phyloP scores from a whole-genome alignment of 2,329 filamentous ascomycete species.

The Scedosporium dehoogii region DNA sequence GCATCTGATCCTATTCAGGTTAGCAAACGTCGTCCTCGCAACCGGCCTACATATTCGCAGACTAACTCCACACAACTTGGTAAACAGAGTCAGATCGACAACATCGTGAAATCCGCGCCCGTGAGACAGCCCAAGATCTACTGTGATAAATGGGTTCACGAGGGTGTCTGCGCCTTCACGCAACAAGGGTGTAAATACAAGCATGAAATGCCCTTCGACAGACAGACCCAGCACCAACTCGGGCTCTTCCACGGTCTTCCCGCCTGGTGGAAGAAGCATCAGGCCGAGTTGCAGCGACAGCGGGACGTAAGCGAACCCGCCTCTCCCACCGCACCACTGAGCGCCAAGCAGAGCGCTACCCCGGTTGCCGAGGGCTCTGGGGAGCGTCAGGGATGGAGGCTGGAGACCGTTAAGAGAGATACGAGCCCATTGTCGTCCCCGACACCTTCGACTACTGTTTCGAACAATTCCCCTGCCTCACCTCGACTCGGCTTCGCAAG shows the following conservation, averaged over 20 bases:
- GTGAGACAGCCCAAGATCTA: constrained; percentile 54
- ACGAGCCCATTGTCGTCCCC: neutral
- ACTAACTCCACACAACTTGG: constrained; percentile 3
- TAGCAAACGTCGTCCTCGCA: constrained; percentile 9
- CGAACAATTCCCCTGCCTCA: neutral
- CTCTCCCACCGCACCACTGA: neutral
- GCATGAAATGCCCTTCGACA: constrained; percentile 76
- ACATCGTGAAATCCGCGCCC: constrained; percentile 17
- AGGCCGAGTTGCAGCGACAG: constrained; percentile 30
- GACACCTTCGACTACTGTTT: neutral
- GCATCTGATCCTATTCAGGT: constrained; percentile 24
- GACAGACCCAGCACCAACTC: constrained; percentile 53
- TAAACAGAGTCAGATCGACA: constrained; percentile 23
- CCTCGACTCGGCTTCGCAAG: neutral
- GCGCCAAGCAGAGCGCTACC: neutral
- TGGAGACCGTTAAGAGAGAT: neutral
- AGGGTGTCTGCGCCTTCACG: constrained; percentile 73
- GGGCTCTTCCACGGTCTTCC: constrained; percentile 61
- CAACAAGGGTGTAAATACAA: constrained; percentile 84
- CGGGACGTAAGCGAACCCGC: neutral
- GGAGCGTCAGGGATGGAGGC: neutral
- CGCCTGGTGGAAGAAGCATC: constrained; percentile 47
- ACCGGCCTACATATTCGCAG: neutral
- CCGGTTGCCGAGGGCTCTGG: neutral
- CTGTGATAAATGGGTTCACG: constrained; percentile 84